Evolutionary conservation across 805 yeast species (phyloP), one percentile per base, ranked within the genome.

Genomic region (Wickerhamiella slavikovae): DNA sequence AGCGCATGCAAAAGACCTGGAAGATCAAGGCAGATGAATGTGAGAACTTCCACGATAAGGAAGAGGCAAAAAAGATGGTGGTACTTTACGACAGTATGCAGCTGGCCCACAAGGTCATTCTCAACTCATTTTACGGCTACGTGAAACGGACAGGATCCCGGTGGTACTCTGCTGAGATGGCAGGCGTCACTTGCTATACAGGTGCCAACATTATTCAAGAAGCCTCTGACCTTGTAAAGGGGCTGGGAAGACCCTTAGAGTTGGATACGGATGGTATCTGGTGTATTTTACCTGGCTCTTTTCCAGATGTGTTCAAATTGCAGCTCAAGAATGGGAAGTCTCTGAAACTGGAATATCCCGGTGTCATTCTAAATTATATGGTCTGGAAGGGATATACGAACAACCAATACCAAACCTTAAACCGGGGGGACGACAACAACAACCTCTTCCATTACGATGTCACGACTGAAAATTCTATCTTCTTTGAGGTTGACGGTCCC

Each of bases 101-200:
- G 54, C 62, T 89, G 39, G 98, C 98, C 0, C 96, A 89, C 51
- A 89, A 89, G 46, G 95, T 85, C 46, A 89, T 89, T 54, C 62
- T 89, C 44, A 89, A 89, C 47, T 85, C 96, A 0, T 89, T 89
- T 48, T 89, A 89, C 44, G 99, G 99, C 29, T 89, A 89, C 45
- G 98, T 89, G 10, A 89, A 89, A 98, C 68, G 99, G 53, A 89
- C 89, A 45, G 99, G 98, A 23, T 89, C 98, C 0, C 64, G 99
- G 35, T 89, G 99, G 99, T 89, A 83, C 45, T 89, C 98, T 0
- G 82, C 89, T 89, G 98, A 89, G 51, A 89, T 91, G 98, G 99
- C 98, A 0, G 99, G 99, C 38, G 89, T 89, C 13, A 89, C 99
- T 0, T 91, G 98, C 62, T 61, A 83, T 28, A 89, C 98, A 0